Percentiles rank a stretch among this genome's conserved stretches.
phyloP scores from a whole-genome alignment of 345 rosid genomes.

The Dimocarpus longan region DNA sequence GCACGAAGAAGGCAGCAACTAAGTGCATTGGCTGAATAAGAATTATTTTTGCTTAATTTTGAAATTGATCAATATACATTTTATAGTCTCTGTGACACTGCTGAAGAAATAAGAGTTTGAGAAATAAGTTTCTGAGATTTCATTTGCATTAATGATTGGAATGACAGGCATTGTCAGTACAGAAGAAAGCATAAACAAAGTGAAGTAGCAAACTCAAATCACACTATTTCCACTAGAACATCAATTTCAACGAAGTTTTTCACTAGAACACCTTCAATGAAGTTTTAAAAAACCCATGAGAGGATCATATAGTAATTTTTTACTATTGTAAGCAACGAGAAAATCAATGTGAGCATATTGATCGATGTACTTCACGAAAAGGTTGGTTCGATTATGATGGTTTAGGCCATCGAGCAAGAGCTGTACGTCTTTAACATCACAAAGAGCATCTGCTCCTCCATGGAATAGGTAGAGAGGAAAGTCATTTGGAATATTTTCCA shows the following conservation, averaged over 20 bases:
- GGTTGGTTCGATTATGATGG: slow-evolving; percentile 38
- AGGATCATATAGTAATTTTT: slow-evolving; percentile 46
- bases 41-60: not conserved
- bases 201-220: not conserved
- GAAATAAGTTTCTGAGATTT: no score
- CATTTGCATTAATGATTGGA: not conserved
- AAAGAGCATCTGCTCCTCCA: slow-evolving; percentile 52
- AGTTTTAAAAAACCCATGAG: slow-evolving; percentile 42
- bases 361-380: slow-evolving; percentile 24
- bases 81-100: no score
- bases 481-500: slow-evolving; percentile 45
- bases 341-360: slow-evolving; percentile 52
- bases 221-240: not conserved
- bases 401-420: slow-evolving; percentile 40
- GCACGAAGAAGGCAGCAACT: no score
- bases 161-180: not conserved
- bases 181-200: not conserved
- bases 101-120: no score
- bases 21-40: no score
- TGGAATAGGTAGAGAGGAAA: slow-evolving; percentile 48
- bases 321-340: slow-evolving; percentile 45
- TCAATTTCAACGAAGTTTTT: no score
- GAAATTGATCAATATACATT: not conserved
- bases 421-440: slow-evolving; percentile 42
- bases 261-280: slow-evolving; percentile 18